These are phyloP conservation scores for Sporisorium graminicola DNA, from an alignment of 1,284 basidiomycete species.

Conservation along the genomic window DNA sequence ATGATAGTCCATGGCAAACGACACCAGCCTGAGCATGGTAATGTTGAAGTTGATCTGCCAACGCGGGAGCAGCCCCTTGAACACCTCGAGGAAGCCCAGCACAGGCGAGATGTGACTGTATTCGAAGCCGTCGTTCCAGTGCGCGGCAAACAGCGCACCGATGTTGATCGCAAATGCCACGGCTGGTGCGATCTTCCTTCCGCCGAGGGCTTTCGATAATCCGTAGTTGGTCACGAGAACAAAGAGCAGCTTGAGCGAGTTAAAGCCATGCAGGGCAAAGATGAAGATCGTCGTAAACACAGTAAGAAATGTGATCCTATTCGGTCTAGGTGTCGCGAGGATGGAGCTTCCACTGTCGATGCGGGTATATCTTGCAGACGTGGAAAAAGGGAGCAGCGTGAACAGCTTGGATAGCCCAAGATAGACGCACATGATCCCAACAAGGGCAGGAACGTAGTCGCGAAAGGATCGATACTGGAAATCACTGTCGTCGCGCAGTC, in stretches of 20 bases:
- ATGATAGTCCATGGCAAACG: constrained; percentile 90
- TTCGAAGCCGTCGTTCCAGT: constrained; percentile 81
- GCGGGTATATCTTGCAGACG: constrained; percentile 17
- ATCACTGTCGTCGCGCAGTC: constrained; percentile 70
- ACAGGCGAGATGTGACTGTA: constrained; percentile 76
- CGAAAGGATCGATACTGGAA: constrained; percentile 71
- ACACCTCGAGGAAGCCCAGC: constrained; percentile 77
- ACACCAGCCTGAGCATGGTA: constrained; percentile 92
- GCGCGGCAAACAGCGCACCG: constrained; percentile 81
- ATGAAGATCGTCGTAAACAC: constrained; percentile 79
- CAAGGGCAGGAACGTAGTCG: constrained; percentile 64
- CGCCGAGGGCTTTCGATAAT: constrained; percentile 71
- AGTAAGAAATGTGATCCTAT: constrained; percentile 74
- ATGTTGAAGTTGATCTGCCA: constrained; percentile 98
- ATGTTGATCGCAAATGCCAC: constrained; percentile 84
- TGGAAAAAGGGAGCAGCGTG: constrained; percentile 14
- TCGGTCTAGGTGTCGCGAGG: constrained; percentile 9
- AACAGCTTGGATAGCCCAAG: constrained; percentile 64
- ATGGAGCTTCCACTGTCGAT: background rate
- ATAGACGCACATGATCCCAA: constrained; percentile 62
- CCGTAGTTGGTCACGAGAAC: constrained; percentile 81
- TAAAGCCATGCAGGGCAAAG: constrained; percentile 85
- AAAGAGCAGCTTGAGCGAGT: constrained; percentile 80
- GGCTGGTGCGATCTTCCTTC: constrained; percentile 71
- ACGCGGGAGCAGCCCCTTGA: constrained; percentile 80